phyloP scores from a whole-genome alignment of 2,329 filamentous ascomycete genomes.

The Emmonsia crescens region DNA sequence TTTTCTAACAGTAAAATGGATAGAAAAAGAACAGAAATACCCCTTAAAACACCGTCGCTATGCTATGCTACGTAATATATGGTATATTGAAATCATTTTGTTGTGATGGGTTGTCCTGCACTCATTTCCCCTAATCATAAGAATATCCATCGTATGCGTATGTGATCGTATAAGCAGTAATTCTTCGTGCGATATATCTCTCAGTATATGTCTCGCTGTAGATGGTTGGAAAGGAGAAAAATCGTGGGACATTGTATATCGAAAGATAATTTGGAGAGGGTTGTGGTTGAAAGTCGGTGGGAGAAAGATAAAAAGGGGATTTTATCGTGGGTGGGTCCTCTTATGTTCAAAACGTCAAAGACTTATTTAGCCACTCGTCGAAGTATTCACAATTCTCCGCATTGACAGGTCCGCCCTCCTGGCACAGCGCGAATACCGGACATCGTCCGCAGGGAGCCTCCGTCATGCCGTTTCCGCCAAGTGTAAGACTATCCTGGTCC shows the following conservation, averaged over 20 bases:
- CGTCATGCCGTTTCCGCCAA: constrained; percentile 62
- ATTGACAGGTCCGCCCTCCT: constrained; percentile 80
- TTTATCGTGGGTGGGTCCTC: background rate
- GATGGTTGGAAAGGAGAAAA: background rate
- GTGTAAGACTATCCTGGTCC: constrained; percentile 27
- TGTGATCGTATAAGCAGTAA: background rate
- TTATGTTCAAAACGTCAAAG: constrained; percentile 24
- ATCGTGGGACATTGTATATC: background rate
- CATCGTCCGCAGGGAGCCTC: constrained; percentile 86
- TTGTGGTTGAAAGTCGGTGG: background rate
- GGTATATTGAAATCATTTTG: background rate
- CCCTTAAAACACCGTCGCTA: constrained; percentile 12
- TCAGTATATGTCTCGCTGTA: background rate
- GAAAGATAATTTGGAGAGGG: background rate
- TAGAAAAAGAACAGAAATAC: background rate
- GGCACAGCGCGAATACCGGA: constrained; percentile 86
- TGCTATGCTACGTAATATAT: constrained; percentile 9
- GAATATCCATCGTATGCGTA: background rate
- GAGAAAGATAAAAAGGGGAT: background rate
- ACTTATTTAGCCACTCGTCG: constrained; percentile 59
- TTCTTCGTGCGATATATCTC: background rate
- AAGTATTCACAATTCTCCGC: constrained; percentile 90
- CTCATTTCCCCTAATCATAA: background rate
- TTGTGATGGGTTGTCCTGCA: background rate
- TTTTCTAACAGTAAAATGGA: background rate